These are phyloP conservation scores for Panicum virgatum DNA, from an alignment of 202 grass and related monocot genomes.

Conservation along the genomic window DNA sequence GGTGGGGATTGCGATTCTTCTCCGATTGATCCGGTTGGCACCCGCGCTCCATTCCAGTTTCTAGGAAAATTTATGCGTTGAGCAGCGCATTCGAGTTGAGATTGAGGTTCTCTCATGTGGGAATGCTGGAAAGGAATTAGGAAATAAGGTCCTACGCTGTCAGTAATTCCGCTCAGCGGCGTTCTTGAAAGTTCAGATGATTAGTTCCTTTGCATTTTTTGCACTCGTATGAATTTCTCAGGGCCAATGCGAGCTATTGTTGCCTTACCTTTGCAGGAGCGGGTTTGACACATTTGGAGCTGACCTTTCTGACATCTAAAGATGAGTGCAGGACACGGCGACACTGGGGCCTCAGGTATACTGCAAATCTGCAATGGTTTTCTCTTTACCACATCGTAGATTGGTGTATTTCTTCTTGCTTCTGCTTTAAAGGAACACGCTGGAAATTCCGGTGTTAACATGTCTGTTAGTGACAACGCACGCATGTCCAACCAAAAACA, in stretches of 20 bases:
- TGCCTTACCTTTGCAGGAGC: neutral
- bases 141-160: neutral
- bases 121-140: neutral
- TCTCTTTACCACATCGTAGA: neutral
- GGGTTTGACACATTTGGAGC: neutral
- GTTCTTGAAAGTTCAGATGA: neutral
- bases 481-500: neutral
- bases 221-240: neutral
- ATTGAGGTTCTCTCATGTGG: neutral
- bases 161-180: neutral
- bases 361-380: neutral
- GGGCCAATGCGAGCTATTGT: neutral
- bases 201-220: constrained; percentile 6
- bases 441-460: neutral
- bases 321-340: constrained; percentile 43
- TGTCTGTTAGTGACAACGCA: neutral
- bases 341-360: constrained; percentile 39
- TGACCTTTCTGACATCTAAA: constrained; percentile 20
- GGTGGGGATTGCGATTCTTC: neutral
- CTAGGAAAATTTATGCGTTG: neutral
- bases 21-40: neutral
- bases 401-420: neutral
- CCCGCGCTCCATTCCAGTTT: neutral
- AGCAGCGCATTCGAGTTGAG: neutral
- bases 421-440: neutral